phyloP scores from a whole-genome alignment of 495 filamentous ascomycete genomes.

The Penicillium canescens region DNA sequence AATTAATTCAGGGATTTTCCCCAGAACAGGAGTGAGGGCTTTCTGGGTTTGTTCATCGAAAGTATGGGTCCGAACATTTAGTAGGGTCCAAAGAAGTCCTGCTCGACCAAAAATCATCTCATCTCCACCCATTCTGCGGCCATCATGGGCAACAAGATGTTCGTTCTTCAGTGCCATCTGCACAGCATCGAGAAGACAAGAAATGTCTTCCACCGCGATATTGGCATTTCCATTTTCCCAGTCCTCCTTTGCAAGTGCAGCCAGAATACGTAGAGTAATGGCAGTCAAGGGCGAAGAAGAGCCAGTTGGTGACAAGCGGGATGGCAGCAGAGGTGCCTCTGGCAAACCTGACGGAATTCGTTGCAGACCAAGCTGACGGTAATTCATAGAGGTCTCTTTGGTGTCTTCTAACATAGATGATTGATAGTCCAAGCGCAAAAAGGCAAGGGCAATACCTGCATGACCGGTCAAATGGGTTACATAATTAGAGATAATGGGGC shows the following conservation, averaged over 20 bases:
- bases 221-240: conserved; percentile 9
- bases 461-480: not conserved
- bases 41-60: conserved; percentile 18
- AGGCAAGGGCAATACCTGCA: conserved; percentile 38
- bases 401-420: conserved; percentile 17
- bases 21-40: conserved; percentile 22
- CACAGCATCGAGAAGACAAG: conserved; percentile 29
- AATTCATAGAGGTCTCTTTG: conserved; percentile 15
- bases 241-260: conserved; percentile 7
- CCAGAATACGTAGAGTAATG: conserved; percentile 26
- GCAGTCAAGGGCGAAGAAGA: conserved; percentile 33
- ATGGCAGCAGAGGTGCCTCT: conserved; percentile 26
- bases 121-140: conserved; percentile 36
- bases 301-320: conserved; percentile 32
- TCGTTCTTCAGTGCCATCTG: conserved; percentile 35
- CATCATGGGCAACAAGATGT: conserved; percentile 29
- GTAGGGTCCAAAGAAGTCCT: conserved; percentile 41
- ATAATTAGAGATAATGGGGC: not conserved
- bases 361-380: conserved; percentile 28
- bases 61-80: conserved; percentile 34
- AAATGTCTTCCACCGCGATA: conserved; percentile 25
- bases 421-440: conserved; percentile 41
- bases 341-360: conserved; percentile 29
- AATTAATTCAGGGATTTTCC: conserved; percentile 30
- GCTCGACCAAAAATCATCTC: conserved; percentile 46